These are phyloP conservation scores for Sanghuangporus baumii DNA, from an alignment of 1,284 basidiomycete species.

Conservation along the genomic window DNA sequence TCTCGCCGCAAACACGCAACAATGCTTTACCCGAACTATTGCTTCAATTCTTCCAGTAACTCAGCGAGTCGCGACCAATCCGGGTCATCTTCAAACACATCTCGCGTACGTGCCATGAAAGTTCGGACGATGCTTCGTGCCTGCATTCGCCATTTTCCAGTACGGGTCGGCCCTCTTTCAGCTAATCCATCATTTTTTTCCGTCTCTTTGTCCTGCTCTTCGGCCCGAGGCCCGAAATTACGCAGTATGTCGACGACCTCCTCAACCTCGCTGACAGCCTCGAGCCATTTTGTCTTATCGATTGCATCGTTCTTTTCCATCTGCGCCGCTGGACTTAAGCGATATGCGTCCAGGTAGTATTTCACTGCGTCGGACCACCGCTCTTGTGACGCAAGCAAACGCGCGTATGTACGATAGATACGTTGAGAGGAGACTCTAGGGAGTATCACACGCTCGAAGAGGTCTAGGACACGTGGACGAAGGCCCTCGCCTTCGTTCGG, in stretches of 20 bases:
- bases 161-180: conserved; percentile 10
- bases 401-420: conserved; percentile 76
- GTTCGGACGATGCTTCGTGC: conserved; percentile 83
- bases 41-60: conserved; percentile 48
- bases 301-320: conserved; percentile 59
- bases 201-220: conserved; percentile 25
- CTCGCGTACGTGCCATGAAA: conserved; percentile 78
- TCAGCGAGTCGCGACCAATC: conserved; percentile 73
- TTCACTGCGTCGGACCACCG: conserved; percentile 75
- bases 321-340: conserved; percentile 64
- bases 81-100: conserved; percentile 77
- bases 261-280: conserved; percentile 72
- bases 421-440: conserved; percentile 72
- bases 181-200: not conserved
- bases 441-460: conserved; percentile 77
- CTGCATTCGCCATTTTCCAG: conserved; percentile 76
- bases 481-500: conserved; percentile 68
- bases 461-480: conserved; percentile 53
- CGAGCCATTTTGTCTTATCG: conserved; percentile 60
- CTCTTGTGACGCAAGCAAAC: conserved; percentile 68
- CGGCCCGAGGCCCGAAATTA: conserved; percentile 73
- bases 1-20: not conserved
- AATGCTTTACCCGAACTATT: not conserved
- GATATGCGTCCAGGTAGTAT: conserved; percentile 80
- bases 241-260: conserved; percentile 80